Conservation (phyloP, 1,284 basidiomycete genomes). For the Lignosus rhinocerotis region DNA sequence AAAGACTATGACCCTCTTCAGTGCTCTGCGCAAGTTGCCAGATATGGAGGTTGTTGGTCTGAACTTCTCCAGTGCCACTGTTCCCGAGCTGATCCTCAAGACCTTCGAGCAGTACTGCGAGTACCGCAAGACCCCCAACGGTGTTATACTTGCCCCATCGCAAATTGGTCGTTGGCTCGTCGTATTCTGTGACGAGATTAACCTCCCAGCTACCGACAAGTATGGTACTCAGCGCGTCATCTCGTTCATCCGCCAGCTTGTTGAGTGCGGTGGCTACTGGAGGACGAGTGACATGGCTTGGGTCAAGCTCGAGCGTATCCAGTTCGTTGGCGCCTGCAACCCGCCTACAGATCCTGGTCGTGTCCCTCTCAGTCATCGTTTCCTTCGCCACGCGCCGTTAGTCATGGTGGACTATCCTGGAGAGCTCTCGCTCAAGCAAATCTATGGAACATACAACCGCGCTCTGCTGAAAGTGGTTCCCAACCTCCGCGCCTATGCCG, state of each 20-base stretch:
- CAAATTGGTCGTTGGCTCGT: constrained; percentile 99
- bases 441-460: constrained; percentile 98
- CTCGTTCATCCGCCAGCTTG: constrained; percentile 96
- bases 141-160: constrained; percentile 89
- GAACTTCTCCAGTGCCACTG: constrained; percentile 99
- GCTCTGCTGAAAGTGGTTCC: constrained; percentile 96
- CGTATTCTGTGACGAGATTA: constrained; percentile 99
- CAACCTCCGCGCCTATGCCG: constrained; percentile 89
- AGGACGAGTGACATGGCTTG: constrained; percentile 93
- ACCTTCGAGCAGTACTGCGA: constrained; percentile 99
- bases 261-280: constrained; percentile 96
- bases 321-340: constrained; percentile 99
- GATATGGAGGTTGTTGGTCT: constrained; percentile 99
- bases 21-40: constrained; percentile 94
- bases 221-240: constrained; percentile 99
- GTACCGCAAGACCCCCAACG: constrained; percentile 97
- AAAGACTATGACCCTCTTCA: constrained; percentile 99
- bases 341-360: constrained; percentile 99
- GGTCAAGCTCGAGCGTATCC: constrained; percentile 97
- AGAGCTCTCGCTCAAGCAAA: constrained; percentile 95
- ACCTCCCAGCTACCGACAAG: constrained; percentile 95
- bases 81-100: constrained; percentile 96
- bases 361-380: constrained; percentile 96
- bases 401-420: constrained; percentile 99
- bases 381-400: constrained; percentile 97